Evolutionary conservation across 768 basidiomycete genomes (phyloP).

Genomic region (Neoboletus magnificus): DNA sequence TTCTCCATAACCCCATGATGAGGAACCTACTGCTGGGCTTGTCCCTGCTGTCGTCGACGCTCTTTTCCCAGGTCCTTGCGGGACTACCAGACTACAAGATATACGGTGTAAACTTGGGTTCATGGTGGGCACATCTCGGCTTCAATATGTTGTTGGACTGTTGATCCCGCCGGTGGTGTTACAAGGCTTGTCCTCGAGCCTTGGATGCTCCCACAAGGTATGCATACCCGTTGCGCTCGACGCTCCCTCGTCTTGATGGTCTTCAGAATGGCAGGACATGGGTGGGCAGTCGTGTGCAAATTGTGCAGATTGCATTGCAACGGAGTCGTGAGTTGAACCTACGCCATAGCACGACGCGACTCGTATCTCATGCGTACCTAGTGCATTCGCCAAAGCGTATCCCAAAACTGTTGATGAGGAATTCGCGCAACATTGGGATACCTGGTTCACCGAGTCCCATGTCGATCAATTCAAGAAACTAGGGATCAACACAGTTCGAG

Average conservation of each 20-base stretch:
- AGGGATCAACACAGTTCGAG: conserved; percentile 73
- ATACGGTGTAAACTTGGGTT: conserved; percentile 70
- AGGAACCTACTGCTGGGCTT: conserved; percentile 11
- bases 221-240: neutral
- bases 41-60: conserved; percentile 10
- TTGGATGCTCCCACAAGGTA: conserved; percentile 81
- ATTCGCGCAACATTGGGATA: conserved; percentile 65
- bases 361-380: conserved; percentile 23
- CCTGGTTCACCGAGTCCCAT: conserved; percentile 69
- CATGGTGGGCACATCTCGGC: conserved; percentile 43
- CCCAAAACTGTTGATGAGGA: conserved; percentile 54
- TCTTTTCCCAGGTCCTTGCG: conserved; percentile 19
- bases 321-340: conserved; percentile 55
- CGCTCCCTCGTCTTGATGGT: neutral
- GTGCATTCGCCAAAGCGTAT: conserved; percentile 58
- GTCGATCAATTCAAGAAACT: conserved; percentile 49
- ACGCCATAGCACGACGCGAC: no score
- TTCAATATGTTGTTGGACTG: neutral
- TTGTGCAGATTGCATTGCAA: conserved; percentile 60
- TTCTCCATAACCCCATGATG: conserved; percentile 17
- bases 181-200: conserved; percentile 76
- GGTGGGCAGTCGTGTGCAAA: conserved; percentile 60
- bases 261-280: conserved; percentile 66
- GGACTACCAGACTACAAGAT: conserved; percentile 42
- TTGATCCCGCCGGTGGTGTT: conserved; percentile 5